Evolutionary conservation across 495 filamentous ascomycete species (phyloP).

Genomic region (Pyrenula aspistea): DNA sequence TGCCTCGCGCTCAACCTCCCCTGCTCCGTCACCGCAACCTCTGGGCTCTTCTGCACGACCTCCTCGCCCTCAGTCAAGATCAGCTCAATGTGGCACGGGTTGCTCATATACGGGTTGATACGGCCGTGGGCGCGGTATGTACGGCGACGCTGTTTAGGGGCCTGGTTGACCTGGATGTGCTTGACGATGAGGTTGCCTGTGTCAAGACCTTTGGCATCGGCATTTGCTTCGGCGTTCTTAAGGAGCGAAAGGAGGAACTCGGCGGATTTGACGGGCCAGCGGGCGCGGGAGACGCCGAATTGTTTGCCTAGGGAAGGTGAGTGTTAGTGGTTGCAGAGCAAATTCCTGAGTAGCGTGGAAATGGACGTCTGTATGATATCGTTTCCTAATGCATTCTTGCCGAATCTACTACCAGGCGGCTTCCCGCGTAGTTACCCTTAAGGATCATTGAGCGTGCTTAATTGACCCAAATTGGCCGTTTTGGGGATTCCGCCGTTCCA

Average conservation of each 20-base stretch:
- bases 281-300: slow-evolving; percentile 91
- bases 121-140: slow-evolving; percentile 99
- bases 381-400: no score
- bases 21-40: slow-evolving; percentile 45
- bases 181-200: slow-evolving; percentile 92
- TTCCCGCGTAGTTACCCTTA: no score
- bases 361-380: no score
- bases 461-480: no score
- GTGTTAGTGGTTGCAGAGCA: no score
- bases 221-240: slow-evolving; percentile 98
- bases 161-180: slow-evolving; percentile 99
- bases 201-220: slow-evolving; percentile 97
- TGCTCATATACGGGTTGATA: slow-evolving; percentile 99
- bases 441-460: no score
- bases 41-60: slow-evolving; percentile 68
- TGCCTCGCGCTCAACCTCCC: slow-evolving; percentile 71
- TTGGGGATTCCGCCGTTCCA: no score
- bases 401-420: no score
- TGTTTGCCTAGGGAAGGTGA: slow-evolving; percentile 66
- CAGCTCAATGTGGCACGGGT: slow-evolving; percentile 98
- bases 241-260: slow-evolving; percentile 94
- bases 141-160: slow-evolving; percentile 91
- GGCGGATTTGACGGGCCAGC: slow-evolving; percentile 98
- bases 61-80: slow-evolving; percentile 97
- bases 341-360: no score